A percentile compares a stretch with the other conserved stretches of the same genome.
These are phyloP conservation scores for Starmerella apicola DNA, from an alignment of 805 yeast genomes.

Conservation along the genomic window DNA sequence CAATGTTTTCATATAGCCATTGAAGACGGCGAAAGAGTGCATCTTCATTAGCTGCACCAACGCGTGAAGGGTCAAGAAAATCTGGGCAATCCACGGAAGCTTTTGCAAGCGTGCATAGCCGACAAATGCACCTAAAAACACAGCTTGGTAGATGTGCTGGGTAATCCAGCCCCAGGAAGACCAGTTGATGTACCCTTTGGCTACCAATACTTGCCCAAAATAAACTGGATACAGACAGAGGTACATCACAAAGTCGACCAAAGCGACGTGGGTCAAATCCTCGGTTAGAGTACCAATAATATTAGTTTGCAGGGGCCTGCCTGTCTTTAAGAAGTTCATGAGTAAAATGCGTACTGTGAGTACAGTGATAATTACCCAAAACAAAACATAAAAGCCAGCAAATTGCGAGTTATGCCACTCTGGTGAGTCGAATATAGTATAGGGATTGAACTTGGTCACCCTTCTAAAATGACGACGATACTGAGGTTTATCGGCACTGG, in stretches of 20 bases:
- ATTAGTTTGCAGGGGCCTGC: conserved; percentile 38
- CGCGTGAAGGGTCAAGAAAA: conserved; percentile 71
- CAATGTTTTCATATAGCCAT: conserved; percentile 57
- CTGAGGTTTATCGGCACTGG: not conserved
- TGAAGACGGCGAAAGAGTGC: conserved; percentile 86
- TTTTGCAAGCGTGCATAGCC: conserved; percentile 42
- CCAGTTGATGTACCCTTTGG: conserved; percentile 45
- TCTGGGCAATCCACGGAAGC: conserved; percentile 84
- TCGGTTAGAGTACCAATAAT: conserved; percentile 45
- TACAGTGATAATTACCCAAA: conserved; percentile 25
- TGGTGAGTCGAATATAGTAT: conserved; percentile 24
- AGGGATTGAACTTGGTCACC: conserved; percentile 17
- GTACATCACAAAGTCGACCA: conserved; percentile 69
- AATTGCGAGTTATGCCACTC: conserved; percentile 31
- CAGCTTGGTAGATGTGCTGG: conserved; percentile 45
- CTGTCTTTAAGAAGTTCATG: conserved; percentile 39
- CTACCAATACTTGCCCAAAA: conserved; percentile 44
- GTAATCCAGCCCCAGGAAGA: conserved; percentile 47
- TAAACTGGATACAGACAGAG: conserved; percentile 48
- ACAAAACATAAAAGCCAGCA: conserved; percentile 66
- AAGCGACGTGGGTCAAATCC: conserved; percentile 54
- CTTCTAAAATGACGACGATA: conserved; percentile 16
- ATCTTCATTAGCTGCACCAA: conserved; percentile 85
- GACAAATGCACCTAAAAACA: conserved; percentile 41
- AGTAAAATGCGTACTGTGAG: conserved; percentile 34